Evolutionary conservation across 352 stramenopile species (phyloP), one percentile per base, ranked within the genome.

Genomic region (Pythium chondricola): DNA sequence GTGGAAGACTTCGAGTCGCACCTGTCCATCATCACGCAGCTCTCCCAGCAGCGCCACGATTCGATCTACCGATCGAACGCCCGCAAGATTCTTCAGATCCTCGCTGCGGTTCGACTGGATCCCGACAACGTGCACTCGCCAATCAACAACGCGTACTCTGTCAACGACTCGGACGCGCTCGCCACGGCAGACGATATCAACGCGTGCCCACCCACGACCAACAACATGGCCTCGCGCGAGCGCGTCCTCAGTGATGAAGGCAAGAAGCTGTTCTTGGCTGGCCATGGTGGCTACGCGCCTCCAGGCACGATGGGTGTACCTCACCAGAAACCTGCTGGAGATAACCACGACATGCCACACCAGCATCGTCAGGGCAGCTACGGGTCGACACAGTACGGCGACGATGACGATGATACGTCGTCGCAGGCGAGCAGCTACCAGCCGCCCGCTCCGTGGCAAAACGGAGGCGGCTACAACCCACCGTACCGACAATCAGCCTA

Each of bases 211-310:
- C 68, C 66, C 18, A 93, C 74, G 11, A 74, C 71, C 10, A 88
- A 81, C 42, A 74, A 88, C 50, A 70, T 72, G n/a, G 71, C 71
- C 35, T 63, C 60, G 4, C 70, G 80, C 25, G 70, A 91, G 36
- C 78, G 79, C 2, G 81, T 86, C 11, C 69, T 94, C 17, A 94
- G 83, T 41, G 74, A 88, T 25, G 83, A 94, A 74, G 83, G 83
- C 53, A 92, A 92, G 56, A 72, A 76, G n/a, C 50, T 93, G 3
- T 90, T 89, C 48, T 57, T 88, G 11, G 57, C 69, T 26, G 73
- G 72, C 11, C 66, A 94, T 43, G n/a, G n/a, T n/a, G 58, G 64
- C 26, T 58, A 56, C 40, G 45, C 53, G 9, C 53, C 45, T 8
- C 55, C 48, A 3, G 43, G 17, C 3, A 50, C 42, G 41, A 32